Percentiles rank a stretch among this genome's conserved stretches.
Conservation (phyloP, 495 filamentous ascomycete genomes). For the Tuber umbilicatum region DNA sequence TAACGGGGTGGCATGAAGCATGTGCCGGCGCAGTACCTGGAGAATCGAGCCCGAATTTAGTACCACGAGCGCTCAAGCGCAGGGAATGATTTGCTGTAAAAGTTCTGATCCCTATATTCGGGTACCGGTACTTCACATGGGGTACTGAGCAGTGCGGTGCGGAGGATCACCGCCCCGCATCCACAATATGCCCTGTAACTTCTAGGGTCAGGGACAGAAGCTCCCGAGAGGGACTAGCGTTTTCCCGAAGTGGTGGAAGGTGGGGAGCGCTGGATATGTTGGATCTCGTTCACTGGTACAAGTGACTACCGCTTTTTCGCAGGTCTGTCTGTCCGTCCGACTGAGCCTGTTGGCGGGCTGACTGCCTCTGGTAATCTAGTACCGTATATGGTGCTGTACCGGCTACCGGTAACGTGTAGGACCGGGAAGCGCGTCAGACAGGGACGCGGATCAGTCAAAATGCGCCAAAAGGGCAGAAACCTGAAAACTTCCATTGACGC, state of each 20-base stretch:
- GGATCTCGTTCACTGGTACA: too few relatives aligned
- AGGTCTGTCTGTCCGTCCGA: background rate
- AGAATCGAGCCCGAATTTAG: background rate
- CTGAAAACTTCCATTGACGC: too few relatives aligned
- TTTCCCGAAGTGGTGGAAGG: background rate
- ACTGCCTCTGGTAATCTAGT: background rate
- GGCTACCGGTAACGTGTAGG: too few relatives aligned
- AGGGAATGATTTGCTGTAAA: background rate
- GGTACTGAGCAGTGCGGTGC: background rate
- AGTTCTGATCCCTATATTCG: background rate
- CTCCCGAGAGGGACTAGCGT: background rate
- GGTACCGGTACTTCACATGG: background rate
- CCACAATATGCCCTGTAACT: background rate
- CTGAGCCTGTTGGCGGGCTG: background rate
- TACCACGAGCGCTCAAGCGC: background rate
- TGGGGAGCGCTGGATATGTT: background rate
- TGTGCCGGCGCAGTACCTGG: too few relatives aligned
- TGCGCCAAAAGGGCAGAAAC: too few relatives aligned
- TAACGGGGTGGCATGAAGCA: too few relatives aligned
- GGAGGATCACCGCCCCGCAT: background rate
- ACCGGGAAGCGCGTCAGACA: too few relatives aligned
- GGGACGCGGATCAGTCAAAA: too few relatives aligned
- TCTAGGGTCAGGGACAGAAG: background rate
- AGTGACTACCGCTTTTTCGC: background rate
- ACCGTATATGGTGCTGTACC: too few relatives aligned